These are phyloP conservation scores for Peniophora sp. DNA, from an alignment of 1,284 basidiomycete species.

Conservation along the genomic window DNA sequence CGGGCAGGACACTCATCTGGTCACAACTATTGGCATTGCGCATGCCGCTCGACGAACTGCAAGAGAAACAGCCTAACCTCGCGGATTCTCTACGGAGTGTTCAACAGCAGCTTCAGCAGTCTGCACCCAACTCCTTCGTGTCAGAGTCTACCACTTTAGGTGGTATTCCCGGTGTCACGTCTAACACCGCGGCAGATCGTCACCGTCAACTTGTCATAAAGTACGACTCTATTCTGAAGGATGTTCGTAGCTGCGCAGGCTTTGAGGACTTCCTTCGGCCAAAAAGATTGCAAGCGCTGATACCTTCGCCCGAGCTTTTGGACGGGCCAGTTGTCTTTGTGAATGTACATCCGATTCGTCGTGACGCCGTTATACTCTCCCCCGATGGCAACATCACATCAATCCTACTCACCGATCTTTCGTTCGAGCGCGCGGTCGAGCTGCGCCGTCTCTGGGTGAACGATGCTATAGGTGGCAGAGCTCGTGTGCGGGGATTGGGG, in stretches of 20 bases:
- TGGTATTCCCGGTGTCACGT: background rate
- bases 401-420: background rate
- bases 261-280: background rate
- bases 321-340: background rate
- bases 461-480: too few species aligned
- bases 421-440: background rate
- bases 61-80: background rate
- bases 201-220: background rate
- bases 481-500: background rate
- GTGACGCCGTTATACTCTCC: background rate
- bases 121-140: too few species aligned
- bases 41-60: background rate
- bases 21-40: background rate
- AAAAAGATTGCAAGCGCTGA: background rate
- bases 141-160: too few species aligned
- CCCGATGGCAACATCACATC: background rate
- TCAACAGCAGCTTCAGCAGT: background rate
- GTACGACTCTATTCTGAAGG: background rate
- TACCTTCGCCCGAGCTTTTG: background rate
- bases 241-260: background rate
- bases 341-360: background rate
- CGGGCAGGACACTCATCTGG: background rate
- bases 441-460: background rate
- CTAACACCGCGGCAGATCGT: background rate
- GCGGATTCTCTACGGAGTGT: background rate